Evolutionary conservation across 2,329 filamentous ascomycete species (phyloP).

Genomic region (Sordariomycetes sp.): DNA sequence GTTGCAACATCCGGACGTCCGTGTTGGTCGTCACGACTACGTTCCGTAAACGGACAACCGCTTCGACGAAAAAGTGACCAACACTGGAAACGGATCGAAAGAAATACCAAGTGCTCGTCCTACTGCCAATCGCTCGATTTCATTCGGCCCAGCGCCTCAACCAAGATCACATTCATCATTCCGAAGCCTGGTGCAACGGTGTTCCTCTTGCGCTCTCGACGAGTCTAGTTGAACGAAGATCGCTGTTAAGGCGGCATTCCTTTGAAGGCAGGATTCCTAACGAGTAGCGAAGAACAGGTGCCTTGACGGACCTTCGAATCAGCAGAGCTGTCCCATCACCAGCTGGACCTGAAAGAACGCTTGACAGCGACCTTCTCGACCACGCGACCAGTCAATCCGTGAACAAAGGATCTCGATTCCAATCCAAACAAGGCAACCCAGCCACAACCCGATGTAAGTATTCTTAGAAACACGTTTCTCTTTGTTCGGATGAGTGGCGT

Average conservation of each 20-base stretch:
- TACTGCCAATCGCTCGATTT: not conserved
- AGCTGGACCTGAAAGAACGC: slow-evolving; percentile 6
- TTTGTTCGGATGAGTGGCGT: not conserved
- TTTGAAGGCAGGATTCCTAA: not conserved
- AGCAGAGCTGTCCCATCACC: slow-evolving; percentile 5
- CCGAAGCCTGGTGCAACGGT: not conserved
- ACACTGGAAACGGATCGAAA: not conserved
- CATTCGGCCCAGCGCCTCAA: not conserved
- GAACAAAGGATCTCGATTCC: not conserved
- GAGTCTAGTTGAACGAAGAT: not conserved
- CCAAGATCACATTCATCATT: not conserved
- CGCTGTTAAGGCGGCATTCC: not conserved
- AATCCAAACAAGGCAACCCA: not conserved
- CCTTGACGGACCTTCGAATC: slow-evolving; percentile 5
- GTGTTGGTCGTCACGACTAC: no score
- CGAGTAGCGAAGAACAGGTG: not conserved
- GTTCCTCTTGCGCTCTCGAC: not conserved
- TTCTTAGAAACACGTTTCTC: not conserved
- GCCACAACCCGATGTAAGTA: not conserved
- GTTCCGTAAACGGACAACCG: not conserved
- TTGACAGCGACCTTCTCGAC: not conserved
- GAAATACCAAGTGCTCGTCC: not conserved
- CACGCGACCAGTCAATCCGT: not conserved
- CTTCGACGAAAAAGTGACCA: not conserved
- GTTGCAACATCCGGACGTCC: no score